Evolutionary conservation across 495 filamentous ascomycete species (phyloP).

Genomic region (Cercophora newfieldiana): DNA sequence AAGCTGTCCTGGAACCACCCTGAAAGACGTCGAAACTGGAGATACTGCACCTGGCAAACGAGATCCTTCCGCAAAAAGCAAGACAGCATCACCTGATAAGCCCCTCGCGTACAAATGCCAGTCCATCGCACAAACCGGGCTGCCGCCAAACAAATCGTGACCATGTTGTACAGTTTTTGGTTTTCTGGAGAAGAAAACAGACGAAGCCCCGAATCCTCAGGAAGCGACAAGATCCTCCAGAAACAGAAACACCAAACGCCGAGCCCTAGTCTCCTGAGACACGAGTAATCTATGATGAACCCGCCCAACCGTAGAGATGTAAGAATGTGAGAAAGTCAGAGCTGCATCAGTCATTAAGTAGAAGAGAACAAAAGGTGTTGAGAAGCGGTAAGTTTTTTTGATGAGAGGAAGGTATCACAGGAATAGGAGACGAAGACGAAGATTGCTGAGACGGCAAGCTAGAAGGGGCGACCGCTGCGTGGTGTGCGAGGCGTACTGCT

Average conservation of each 20-base stretch:
- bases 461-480: slow-evolving; percentile 41
- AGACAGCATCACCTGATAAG: neutral
- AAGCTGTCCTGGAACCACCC: neutral
- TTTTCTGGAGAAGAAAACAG: slow-evolving; percentile 8
- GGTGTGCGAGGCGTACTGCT: slow-evolving; percentile 48
- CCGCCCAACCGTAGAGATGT: slow-evolving; percentile 7
- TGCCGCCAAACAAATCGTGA: neutral
- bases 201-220: neutral
- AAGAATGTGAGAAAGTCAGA: slow-evolving; percentile 19
- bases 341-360: slow-evolving; percentile 20
- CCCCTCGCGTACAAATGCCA: neutral
- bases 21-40: neutral
- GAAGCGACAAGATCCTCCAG: neutral
- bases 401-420: neutral
- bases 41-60: neutral
- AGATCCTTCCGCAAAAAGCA: neutral
- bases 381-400: slow-evolving; percentile 17
- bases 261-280: neutral
- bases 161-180: slow-evolving; percentile 8
- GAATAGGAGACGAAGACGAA: slow-evolving; percentile 2
- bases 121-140: neutral
- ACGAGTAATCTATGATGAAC: slow-evolving; percentile 13
- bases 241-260: neutral
- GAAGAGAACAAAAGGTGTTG: slow-evolving; percentile 14
- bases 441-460: slow-evolving; percentile 11